Evolutionary conservation across 495 filamentous ascomycete genomes (phyloP), one percentile per base, ranked within the genome.

Genomic region (Penicillium macrosclerotiorum): DNA sequence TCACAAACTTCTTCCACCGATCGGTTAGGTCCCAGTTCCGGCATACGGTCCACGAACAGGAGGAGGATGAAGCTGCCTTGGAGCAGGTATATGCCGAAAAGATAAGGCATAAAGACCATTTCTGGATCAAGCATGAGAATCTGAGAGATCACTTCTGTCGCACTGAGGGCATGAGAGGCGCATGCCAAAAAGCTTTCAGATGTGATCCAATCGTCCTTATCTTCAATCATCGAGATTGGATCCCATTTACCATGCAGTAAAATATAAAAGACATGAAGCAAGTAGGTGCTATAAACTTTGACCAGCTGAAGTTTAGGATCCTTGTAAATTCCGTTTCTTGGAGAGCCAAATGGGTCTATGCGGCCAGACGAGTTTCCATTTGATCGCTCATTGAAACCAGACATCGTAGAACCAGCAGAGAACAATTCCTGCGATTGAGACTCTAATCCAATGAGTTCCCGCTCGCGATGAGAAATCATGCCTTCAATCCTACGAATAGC

Each of bases 71-170:
- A 76, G 57, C 75, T 79, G 1, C 79, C 79, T 42, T 81, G 79
- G 3, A 83, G 64, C 2, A 83, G 57, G 50, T 83, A 81, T 12
- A 82, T 79, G 6, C 79, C 79, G 37, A 81, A 80, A 17, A 82
- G 70, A 56, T 79, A 83, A 8, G 79, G 79, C 71, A 83, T 82
- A 42, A 81, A 82, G 36, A 73, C 74, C 24, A 82, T 62, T 48
- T 79, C 77, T 3, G 76, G 74, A 51, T 83, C 79, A 35, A 75
- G 63, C 14, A 74, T 66, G 22, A 83, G 61, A 24, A 83, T 81
- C 17, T 72, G 64, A 12, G 63, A 64, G 27, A 83, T 68, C 1
- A 78, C 76, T 31, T 76, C 68, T 16, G 78, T 74, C 7, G 78
- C 78, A 20, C 69, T 69, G 11, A 82, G 63, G 1, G 79, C 76